These are phyloP conservation scores for Dimargaris xerosporica DNA, from an alignment of 192 early-diverging fungal species.

Conservation along the genomic window DNA sequence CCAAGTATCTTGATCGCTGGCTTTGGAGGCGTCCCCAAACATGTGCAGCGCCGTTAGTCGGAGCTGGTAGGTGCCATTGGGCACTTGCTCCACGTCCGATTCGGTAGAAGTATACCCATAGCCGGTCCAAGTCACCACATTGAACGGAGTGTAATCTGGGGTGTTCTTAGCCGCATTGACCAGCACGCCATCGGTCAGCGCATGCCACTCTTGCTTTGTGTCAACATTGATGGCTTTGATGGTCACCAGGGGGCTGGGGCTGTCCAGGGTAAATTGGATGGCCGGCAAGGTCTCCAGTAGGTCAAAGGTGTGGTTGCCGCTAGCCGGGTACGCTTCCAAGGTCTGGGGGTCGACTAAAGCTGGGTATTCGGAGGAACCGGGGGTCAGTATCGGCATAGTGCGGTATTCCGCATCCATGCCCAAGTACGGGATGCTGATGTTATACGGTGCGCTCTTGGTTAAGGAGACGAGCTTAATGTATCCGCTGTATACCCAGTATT, in stretches of 20 bases:
- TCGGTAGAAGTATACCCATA: conserved; percentile 2
- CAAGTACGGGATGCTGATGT: conserved; percentile 22
- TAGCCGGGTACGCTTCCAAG: not conserved
- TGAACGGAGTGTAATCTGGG: not conserved
- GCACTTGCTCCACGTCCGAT: conserved; percentile 6
- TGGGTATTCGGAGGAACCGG: not conserved
- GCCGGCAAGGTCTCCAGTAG: not conserved
- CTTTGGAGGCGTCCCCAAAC: conserved; percentile 19
- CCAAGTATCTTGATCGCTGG: conserved; percentile 26
- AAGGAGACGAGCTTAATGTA: conserved; percentile 19
- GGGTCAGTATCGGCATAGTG: not conserved
- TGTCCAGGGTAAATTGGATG: not conserved
- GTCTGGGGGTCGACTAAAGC: not conserved
- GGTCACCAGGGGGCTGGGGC: not conserved
- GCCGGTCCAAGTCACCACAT: conserved; percentile 1
- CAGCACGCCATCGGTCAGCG: not conserved
- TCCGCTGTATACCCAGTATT: conserved; percentile 30
- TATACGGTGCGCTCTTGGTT: conserved; percentile 14
- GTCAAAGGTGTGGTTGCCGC: not conserved
- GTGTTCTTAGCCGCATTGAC: not conserved
- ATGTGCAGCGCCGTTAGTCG: conserved; percentile 20
- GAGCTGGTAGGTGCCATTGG: conserved; percentile 22
- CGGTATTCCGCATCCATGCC: conserved; percentile 29
- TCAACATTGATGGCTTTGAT: not conserved
- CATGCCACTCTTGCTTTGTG: not conserved